Base-by-base conservation (phyloP, 805 yeast species). In the Kodamaea laetipori region DNA sequence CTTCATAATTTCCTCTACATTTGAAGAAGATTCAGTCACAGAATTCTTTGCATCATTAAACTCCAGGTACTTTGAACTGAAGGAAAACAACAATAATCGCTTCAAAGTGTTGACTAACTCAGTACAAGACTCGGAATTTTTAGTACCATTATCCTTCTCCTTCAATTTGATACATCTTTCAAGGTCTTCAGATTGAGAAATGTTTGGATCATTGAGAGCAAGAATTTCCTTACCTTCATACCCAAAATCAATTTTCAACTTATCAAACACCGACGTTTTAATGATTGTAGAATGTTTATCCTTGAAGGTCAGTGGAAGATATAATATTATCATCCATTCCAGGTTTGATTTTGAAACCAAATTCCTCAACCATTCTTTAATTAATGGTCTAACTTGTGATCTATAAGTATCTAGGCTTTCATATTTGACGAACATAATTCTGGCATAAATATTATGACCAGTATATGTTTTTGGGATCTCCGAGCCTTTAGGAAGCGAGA, bases 381-480 rank as follows among this genome's bases (percentile, higher is more conserved):
- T 79, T 51, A 89, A 67, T 1, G 95, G 96, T 30, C 99, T 76
- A 0, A 86, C 89, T 54, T 84, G 86, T 0, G 84, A 62, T 47
- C 95, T 71, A 61, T 92, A 92, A 1, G 78, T 78, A 11, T 92
- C 98, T 13, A 84, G 60, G 34, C 77, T 78, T 4, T 78, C 81
- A 47, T 84, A 78, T 43, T 76, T 76, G 6, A 92, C 73, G 44
- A 90, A 77, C 69, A 92, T 81, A 15, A 90, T 56, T 50, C 84
- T 75, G 36, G 86, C 67, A 51, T 84, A 81, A 1, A 86, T 80
- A 4, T 73, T 64, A 24, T 44, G 50, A 24, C 43, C 33, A 7
- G 45, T 21, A 21, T 37, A 28, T 10, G 19, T 19, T 17, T 34
- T 21, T 17, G 12, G 12, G 26, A n/a, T 4, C 17, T 34, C 27